Base-by-base conservation (phyloP, 1,284 basidiomycete species). In the Cutaneotrichosporon cutaneum region DNA sequence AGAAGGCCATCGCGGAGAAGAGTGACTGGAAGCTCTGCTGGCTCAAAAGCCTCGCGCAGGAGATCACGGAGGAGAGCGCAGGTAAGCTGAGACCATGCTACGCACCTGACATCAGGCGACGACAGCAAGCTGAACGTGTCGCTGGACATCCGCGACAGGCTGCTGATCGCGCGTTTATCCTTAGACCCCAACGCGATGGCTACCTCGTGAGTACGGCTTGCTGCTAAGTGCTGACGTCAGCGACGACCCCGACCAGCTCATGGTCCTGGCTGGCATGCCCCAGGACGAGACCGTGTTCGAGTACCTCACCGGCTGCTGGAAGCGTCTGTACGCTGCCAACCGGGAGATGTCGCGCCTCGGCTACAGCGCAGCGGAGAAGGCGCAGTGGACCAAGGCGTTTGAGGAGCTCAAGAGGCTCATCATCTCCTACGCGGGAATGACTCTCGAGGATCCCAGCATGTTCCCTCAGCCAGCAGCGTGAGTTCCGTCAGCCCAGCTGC, bases 281-380 rank as follows among this genome's bases (percentile, higher is more conserved):
- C 72, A 86, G 14, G 80, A 87, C 56, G 86, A 94, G 78, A 94
- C 94, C 0, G 85, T 87, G 0, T 94, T 94, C 68, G 93, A 97
- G 72, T 99, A 94, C 74, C 84, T 99, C 24, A 84, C 92, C 1
- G 88, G 88, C 22, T 90, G 90, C 71, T 99, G 95, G 95, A 93
- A 90, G 77, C 85, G 93, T 24, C 73, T 90, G 50, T 88, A 90
- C 64, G 68, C 77, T 2, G 82, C 83, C 6, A 85, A 85, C 65
- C 80, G 83, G 30, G 81, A 83, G 36, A 72, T 88, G 16, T 69
- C 84, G 47, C 88, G 87, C 73, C 87, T 86, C 82, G 89, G 82
- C 35, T 87, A 87, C 71, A 78, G 84, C 10, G 84, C 87, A 42
- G 79, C 83, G 3, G 88, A 91, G 53, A 82, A 84, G 11, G 83